Evolutionary conservation across 306 rosid species (phyloP).

Genomic region (Quillaja saponaria): DNA sequence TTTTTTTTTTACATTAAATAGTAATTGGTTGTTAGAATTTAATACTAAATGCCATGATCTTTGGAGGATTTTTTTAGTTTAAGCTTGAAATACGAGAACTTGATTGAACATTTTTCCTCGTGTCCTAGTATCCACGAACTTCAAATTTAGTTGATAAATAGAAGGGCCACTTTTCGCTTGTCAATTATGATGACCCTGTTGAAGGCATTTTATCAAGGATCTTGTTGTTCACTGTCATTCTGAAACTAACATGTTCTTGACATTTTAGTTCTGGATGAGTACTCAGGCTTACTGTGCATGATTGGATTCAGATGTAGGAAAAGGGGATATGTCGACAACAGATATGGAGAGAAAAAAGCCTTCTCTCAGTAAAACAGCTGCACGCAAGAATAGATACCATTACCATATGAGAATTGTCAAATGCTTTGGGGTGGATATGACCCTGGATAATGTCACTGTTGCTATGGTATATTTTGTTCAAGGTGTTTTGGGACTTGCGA

Average conservation of each 20-base stretch:
- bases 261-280: constrained; percentile 2
- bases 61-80: not conserved
- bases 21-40: not conserved
- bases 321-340: constrained; percentile 47
- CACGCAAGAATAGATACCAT: constrained; percentile 46
- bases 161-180: constrained; percentile 9
- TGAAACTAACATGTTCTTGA: not conserved
- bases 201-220: not conserved
- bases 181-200: not conserved
- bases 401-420: constrained; percentile 37
- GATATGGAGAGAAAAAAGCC: constrained; percentile 49
- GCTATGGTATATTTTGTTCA: constrained; percentile 99
- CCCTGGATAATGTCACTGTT: constrained; percentile 88
- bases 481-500: constrained; percentile 93
- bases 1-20: not conserved
- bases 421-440: constrained; percentile 75
- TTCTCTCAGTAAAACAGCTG: constrained; percentile 38
- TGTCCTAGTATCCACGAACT: not conserved
- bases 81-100: not conserved
- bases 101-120: too few species aligned
- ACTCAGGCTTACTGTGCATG: constrained; percentile 23
- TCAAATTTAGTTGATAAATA: not conserved
- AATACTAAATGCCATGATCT: constrained; percentile 1
- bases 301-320: constrained; percentile 57
- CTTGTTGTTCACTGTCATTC: not conserved